Percentiles rank a stretch among this genome's conserved stretches.
phyloP scores from a whole-genome alignment of 352 stramenopile species.

The Phytophthora aleatoria region DNA sequence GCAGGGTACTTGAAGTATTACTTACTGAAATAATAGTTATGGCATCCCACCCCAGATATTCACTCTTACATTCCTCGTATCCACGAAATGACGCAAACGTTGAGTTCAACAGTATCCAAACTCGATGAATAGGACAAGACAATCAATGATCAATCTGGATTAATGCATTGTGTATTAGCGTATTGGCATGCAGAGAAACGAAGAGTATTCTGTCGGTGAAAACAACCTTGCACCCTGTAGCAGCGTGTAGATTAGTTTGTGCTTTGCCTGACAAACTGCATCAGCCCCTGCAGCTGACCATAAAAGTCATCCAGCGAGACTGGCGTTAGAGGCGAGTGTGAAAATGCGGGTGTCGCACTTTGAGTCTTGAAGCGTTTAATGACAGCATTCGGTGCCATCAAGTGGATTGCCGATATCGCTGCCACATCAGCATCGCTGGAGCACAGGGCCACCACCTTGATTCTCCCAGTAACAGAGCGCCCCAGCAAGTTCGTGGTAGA shows the following conservation, averaged over 20 bases:
- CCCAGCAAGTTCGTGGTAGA: constrained; percentile 7
- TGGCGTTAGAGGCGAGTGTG: not conserved
- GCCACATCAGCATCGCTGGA: constrained; percentile 36
- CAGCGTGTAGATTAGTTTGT: not conserved
- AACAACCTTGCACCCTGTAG: too few relatives aligned
- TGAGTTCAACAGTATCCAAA: too few relatives aligned
- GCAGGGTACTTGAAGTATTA: too few relatives aligned
- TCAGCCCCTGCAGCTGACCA: constrained; percentile 36
- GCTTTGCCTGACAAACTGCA: constrained; percentile 32
- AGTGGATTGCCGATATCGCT: constrained; percentile 29
- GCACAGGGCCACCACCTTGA: constrained; percentile 39
- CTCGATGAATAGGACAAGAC: too few relatives aligned
- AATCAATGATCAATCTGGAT: too few relatives aligned
- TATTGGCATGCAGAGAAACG: too few relatives aligned
- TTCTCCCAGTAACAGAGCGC: constrained; percentile 5
- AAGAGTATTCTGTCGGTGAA: too few relatives aligned
- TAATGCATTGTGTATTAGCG: too few relatives aligned
- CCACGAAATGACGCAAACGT: too few relatives aligned
- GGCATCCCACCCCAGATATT: too few relatives aligned
- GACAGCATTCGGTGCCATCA: constrained; percentile 44
- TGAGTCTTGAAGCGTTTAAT: constrained; percentile 43
- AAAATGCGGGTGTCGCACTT: not conserved
- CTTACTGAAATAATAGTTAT: too few relatives aligned
- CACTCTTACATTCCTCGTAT: too few relatives aligned
- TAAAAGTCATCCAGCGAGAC: constrained; percentile 34